Base-by-base conservation (phyloP, 805 yeast species). In the Hanseniaspora clermontiae region DNA sequence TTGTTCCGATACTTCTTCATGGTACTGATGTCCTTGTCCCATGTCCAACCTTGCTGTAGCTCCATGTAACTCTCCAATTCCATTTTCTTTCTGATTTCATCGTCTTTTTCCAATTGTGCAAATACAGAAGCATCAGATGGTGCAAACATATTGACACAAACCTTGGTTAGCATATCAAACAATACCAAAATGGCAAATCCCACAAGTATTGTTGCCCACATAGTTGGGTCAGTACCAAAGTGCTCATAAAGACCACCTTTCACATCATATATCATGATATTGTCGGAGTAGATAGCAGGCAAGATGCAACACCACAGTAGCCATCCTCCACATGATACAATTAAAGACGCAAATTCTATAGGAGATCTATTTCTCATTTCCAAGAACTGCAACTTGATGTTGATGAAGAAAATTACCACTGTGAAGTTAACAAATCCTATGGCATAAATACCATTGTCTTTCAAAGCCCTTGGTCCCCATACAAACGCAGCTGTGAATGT, bases 281-380 rank as follows among this genome's bases (percentile, higher is more conserved):
- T 61, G 65, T 68, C 63, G 68, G 70, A 72, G 66, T 87, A 84
- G n/a, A 90, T 69, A 3, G 75, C 77, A 65, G 90, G 86, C 49
- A 91, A 77, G 32, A 89, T 67, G 56, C 85, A 74, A 66, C 87
- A 82, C 96, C 97, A 93, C 12, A 82, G 62, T 8, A 85, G 70
- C 83, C 95, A 93, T 1, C 97, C 98, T 27, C 83, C 80, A 36
- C 82, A 82, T 0, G 96, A 87, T 15, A 89, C 74, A 12, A 78
- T 64, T 59, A 82, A 76, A 0, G 93, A 80, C 0, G 81, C 80
- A 61, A 81, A 71, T 24, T 86, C 83, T 42, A 87, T 64, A 73
- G 86, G 76, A 14, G 85, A 83, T 58, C 87, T 74, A 62, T 83
- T 86, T 57, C 76, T 78, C 81, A 87, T 87, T 62, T 91, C 97